Conservation (phyloP, 2,329 filamentous ascomycete genomes). For the Acrocalymma vagum region DNA sequence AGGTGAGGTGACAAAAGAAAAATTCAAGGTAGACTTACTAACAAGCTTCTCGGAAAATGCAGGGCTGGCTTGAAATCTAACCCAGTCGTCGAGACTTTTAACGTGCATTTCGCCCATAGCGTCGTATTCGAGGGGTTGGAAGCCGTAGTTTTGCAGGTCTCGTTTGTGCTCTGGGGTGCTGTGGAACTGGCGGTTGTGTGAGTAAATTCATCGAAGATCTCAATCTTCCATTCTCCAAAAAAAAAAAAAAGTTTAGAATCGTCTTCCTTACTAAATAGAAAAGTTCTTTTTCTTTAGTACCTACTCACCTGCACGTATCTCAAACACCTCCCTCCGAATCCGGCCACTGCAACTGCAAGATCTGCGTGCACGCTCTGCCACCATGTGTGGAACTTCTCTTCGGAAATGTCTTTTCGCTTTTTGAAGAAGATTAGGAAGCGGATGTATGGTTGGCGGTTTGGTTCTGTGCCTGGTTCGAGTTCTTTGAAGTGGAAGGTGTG, state of each 20-base stretch:
- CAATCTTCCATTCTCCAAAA: too few relatives aligned
- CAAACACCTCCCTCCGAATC: constrained; percentile 13
- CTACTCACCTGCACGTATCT: constrained; percentile 19
- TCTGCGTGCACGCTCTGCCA: constrained; percentile 27
- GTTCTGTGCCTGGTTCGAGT: constrained; percentile 10
- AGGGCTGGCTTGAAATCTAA: constrained; percentile 15
- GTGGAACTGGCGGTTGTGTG: too few relatives aligned
- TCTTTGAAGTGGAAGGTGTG: constrained; percentile 17
- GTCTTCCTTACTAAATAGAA: background rate
- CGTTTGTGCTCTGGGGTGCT: constrained; percentile 13
- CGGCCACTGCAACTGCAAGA: constrained; percentile 13
- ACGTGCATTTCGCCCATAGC: constrained; percentile 25
- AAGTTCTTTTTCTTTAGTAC: too few relatives aligned
- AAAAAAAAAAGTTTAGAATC: background rate
- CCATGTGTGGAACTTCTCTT: constrained; percentile 20
- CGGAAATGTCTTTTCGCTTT: constrained; percentile 15
- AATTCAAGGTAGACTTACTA: constrained; percentile 7
- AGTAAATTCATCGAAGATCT: too few relatives aligned
- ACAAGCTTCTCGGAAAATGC: constrained; percentile 15
- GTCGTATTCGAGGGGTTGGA: constrained; percentile 19
- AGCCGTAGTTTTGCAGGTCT: constrained; percentile 10
- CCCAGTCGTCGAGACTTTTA: constrained; percentile 23
- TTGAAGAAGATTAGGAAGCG: constrained; percentile 23
- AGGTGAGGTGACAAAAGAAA: too few relatives aligned
- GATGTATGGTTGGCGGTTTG: constrained; percentile 23